Evolutionary conservation across 2,329 filamentous ascomycete species (phyloP).

Genomic region (Colletotrichum scovillei): DNA sequence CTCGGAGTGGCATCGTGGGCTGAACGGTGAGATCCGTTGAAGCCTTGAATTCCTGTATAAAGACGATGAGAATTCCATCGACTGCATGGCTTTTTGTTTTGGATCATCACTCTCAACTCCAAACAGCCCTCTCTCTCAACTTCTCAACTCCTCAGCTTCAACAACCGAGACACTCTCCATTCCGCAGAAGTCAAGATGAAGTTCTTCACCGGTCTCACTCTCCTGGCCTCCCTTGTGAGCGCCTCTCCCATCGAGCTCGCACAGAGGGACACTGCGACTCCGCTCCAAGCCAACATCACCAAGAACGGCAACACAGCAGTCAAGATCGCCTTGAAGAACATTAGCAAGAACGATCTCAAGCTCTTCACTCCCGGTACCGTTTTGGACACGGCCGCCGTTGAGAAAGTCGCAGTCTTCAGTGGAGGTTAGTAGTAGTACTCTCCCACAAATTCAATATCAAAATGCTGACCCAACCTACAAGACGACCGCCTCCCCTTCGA

Average conservation of each 20-base stretch:
- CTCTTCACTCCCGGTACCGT: conserved; percentile 61
- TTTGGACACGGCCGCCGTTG: conserved; percentile 57
- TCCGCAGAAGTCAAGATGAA: conserved; percentile 45
- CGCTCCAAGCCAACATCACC: conserved; percentile 52
- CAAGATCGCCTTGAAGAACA: conserved; percentile 61
- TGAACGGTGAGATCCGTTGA: background rate
- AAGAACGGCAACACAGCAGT: conserved; percentile 57
- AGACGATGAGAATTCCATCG: background rate
- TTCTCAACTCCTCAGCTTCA: background rate
- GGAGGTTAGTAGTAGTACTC: conserved; percentile 47
- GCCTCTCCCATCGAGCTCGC: conserved; percentile 44
- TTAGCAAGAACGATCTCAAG: conserved; percentile 54
- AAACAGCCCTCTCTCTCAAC: background rate
- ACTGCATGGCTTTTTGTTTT: background rate
- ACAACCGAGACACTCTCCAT: background rate
- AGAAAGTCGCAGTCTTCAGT: conserved; percentile 60
- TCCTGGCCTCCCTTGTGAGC: conserved; percentile 48
- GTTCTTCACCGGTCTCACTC: conserved; percentile 47
- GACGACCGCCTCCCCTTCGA: conserved; percentile 49
- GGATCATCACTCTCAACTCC: conserved; percentile 2
- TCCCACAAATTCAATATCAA: background rate
- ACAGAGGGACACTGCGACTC: conserved; percentile 45
- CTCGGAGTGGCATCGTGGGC: background rate
- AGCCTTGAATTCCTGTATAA: conserved; percentile 15
- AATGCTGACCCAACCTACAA: background rate